Evolutionary conservation across 805 yeast species (phyloP), one percentile per base, ranked within the genome.

Genomic region (Grigorovia yakushimaensis): DNA sequence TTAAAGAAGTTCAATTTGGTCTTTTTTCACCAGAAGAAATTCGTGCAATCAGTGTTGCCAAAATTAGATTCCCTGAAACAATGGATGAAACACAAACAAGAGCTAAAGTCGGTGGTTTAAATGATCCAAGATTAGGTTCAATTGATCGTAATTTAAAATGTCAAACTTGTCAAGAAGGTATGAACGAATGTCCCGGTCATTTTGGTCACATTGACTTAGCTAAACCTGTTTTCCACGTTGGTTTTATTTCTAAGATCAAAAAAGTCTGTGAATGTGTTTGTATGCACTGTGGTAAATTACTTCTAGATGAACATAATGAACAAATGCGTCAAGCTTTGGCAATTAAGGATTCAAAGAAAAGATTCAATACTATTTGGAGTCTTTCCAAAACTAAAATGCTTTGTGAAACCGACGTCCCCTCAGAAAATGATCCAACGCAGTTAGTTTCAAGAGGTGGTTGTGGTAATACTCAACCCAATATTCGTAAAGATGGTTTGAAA

Each of bases 1-100:
- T 93, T 53, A 91, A 89, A 71, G 98, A 93, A 77, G 97, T 89
- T 64, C 98, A 93, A 74, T 94, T 93, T 74, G 98, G 99, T 53
- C 81, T 93, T 60, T 79, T 93, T 53, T 88, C 98, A 27, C 98
- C 99, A 23, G 98, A 93, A 72, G 98, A 93, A 74, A 77, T 84
- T 54, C 84, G 96, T 68, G 97, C 98, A 44, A 89, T 93, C 56
- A 87, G 96, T 52, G 98, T 94, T 50, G 98, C 97, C 40, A 93
- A 93, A 65, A 88, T 93, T 61, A 97, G 91, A 68, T 93, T 85
- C 62, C 98, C 99, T 20, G 99, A 93, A 70, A 93, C 97, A n/a
- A 93, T 93, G 96, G 98, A 93, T 67, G 97, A 89, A 67, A 80
- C 96, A 38, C 88, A 95, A 49, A 84, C 84, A 63, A 85, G 86